Conservation (phyloP, 2,329 filamentous ascomycete species). For the Macrophomina phaseolina region DNA sequence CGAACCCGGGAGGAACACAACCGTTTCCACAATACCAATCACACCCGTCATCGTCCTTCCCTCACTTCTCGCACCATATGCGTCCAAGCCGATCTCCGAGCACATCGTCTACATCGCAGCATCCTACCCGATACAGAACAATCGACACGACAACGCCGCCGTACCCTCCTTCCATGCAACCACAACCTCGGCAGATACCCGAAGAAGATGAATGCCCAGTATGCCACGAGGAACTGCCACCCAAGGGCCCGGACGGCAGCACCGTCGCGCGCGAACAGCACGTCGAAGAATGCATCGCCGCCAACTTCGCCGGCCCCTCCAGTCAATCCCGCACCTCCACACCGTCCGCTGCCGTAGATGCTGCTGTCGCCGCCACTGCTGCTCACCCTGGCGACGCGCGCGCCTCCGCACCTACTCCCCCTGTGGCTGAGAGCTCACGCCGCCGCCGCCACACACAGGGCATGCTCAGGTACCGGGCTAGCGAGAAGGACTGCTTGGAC, state of each 20-base stretch:
- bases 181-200: slow-evolving; percentile 39
- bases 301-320: slow-evolving; percentile 32
- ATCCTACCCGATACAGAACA: slow-evolving; percentile 20
- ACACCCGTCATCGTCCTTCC: neutral
- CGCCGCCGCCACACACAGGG: slow-evolving; percentile 31
- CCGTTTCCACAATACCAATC: slow-evolving; percentile 10
- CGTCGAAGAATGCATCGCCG: slow-evolving; percentile 49
- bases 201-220: slow-evolving; percentile 84
- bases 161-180: slow-evolving; percentile 30
- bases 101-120: slow-evolving; percentile 24
- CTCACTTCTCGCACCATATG: slow-evolving; percentile 15
- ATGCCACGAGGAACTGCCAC: slow-evolving; percentile 74
- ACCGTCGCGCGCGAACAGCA: slow-evolving; percentile 51
- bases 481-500: slow-evolving; percentile 67
- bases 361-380: slow-evolving; percentile 4
- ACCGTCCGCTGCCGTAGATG: slow-evolving; percentile 10
- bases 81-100: slow-evolving; percentile 13
- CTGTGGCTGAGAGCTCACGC: slow-evolving; percentile 15
- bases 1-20: neutral
- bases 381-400: neutral
- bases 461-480: slow-evolving; percentile 62
- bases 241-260: slow-evolving; percentile 47
- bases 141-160: slow-evolving; percentile 20
- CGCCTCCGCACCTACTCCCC: neutral
- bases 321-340: slow-evolving; percentile 10